Evolutionary conservation across 2,329 filamentous ascomycete species (phyloP).

Genomic region (Colletotrichum gloeosporioides): DNA sequence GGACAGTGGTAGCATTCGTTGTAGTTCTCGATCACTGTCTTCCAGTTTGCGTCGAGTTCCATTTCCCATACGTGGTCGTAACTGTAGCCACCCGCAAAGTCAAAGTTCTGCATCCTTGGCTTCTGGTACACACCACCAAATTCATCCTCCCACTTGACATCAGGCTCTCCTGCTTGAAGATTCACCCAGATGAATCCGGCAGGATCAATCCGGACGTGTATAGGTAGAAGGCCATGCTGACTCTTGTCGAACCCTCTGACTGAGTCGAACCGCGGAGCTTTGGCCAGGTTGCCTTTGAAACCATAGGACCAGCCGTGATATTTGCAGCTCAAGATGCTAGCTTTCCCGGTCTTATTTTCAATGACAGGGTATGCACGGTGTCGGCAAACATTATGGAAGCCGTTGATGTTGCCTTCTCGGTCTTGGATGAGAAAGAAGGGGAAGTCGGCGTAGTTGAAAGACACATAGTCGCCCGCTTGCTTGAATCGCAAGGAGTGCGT

Average conservation of each 20-base stretch:
- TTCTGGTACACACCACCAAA: conserved; percentile 33
- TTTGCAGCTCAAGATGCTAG: conserved; percentile 25
- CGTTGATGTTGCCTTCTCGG: conserved; percentile 23
- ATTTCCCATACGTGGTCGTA: conserved; percentile 38
- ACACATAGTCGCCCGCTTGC: conserved; percentile 22
- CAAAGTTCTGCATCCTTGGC: conserved; percentile 26
- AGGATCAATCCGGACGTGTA: conserved; percentile 50
- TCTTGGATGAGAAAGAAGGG: conserved; percentile 26
- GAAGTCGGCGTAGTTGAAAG: conserved; percentile 25
- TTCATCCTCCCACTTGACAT: conserved; percentile 48
- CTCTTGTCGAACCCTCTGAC: conserved; percentile 42
- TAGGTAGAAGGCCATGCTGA: conserved; percentile 33
- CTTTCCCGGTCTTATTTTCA: conserved; percentile 23
- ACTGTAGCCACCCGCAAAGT: conserved; percentile 28
- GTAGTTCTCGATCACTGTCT: conserved; percentile 51
- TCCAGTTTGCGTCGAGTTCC: conserved; percentile 43
- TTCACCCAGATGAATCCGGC: conserved; percentile 58
- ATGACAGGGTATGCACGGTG: conserved; percentile 26
- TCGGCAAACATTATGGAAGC: conserved; percentile 26
- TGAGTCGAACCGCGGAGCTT: conserved; percentile 45
- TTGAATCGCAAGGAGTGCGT: conserved; percentile 25
- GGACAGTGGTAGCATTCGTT: conserved; percentile 56
- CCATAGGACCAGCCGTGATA: conserved; percentile 54
- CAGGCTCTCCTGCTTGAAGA: conserved; percentile 43
- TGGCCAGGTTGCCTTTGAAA: conserved; percentile 44